Base-by-base conservation (phyloP, 2,329 filamentous ascomycete species). In the Fonsecaea nubica region DNA sequence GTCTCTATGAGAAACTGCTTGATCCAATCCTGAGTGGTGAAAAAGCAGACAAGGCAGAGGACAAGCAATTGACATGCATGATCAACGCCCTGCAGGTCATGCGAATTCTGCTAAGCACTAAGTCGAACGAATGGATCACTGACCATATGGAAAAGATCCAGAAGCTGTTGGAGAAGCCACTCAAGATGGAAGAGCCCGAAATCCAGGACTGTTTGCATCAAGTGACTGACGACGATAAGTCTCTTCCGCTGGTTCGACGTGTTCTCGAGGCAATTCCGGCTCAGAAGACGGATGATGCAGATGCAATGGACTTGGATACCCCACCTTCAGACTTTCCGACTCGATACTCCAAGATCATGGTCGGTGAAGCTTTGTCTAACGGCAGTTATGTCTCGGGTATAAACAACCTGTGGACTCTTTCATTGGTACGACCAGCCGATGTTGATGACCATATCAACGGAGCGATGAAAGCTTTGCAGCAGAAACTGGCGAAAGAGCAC, bases 41-140 rank as follows among this genome's bases (percentile, higher is more conserved):
- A 9, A 93, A 92, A 78, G 89, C 91, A 63, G 90, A 92, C 58
- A 91, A 92, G 74, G 86, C 85, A n/a, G 90, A 93, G 69, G 91
- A 93, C 48, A 93, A 92, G 77, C 93, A 93, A 74, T 50, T 74
- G 48, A 74, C 72, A 8, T 68, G 63, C 33, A 94, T 97, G 79
- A 88, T 99, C 80, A 99, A 99, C 76, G 93, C 93, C 1, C 84
- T 99, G 13, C 93, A 98, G 76, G 91, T 98, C 48, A 84, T 99
- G 67, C 91, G 94, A 56, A 91, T 97, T 66, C 89, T 99, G 56
- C 84, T 98, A 66, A 92, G 95, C 73, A 89, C 90, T 69, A 96
- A 97, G 78, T 83, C 91, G 0, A 90, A 97, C 74, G 92, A 97
- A 2, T 99, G 95, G 95, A 89, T 98, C 42, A 80, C 93, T 60